phyloP scores from a whole-genome alignment of 768 basidiomycete genomes.

The Rhodotorula paludigena region DNA sequence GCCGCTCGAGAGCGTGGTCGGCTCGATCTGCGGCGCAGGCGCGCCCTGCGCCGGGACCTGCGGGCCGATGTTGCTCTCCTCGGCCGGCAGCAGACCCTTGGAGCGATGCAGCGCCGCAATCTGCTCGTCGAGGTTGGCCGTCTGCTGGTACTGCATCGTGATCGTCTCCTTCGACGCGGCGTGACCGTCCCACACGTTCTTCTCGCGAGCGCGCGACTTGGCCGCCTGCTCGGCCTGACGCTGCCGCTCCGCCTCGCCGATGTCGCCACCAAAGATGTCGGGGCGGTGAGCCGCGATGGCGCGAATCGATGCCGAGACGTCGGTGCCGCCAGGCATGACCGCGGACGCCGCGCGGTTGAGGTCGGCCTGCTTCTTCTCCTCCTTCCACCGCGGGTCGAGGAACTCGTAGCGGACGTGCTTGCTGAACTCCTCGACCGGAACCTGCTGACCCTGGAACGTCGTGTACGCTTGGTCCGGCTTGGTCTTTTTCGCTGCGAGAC shows the following conservation, averaged over 20 bases:
- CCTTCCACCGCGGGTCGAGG: conserved; percentile 96
- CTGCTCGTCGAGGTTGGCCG: conserved; percentile 94
- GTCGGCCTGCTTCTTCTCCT: conserved; percentile 82
- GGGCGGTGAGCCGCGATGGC: conserved; percentile 91
- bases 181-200: conserved; percentile 98
- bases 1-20: conserved; percentile 57
- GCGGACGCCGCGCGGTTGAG: conserved; percentile 65
- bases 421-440: conserved; percentile 88
- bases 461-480: conserved; percentile 61
- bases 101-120: conserved; percentile 90
- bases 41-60: conserved; percentile 53
- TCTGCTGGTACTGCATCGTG: conserved; percentile 80
- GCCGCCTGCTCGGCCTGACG: conserved; percentile 77
- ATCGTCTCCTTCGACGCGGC: conserved; percentile 88
- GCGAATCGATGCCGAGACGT: conserved; percentile 87
- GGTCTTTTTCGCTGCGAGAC: conserved; percentile 53
- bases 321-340: conserved; percentile 58
- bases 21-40: conserved; percentile 49
- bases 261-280: conserved; percentile 92
- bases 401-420: conserved; percentile 98
- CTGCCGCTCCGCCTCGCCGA: conserved; percentile 66
- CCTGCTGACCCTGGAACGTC: conserved; percentile 88
- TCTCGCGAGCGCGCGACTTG: conserved; percentile 80
- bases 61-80: conserved; percentile 27
- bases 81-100: conserved; percentile 71